These are phyloP conservation scores for Fulvia fulva DNA, from an alignment of 2,329 filamentous ascomycete species.

Conservation along the genomic window DNA sequence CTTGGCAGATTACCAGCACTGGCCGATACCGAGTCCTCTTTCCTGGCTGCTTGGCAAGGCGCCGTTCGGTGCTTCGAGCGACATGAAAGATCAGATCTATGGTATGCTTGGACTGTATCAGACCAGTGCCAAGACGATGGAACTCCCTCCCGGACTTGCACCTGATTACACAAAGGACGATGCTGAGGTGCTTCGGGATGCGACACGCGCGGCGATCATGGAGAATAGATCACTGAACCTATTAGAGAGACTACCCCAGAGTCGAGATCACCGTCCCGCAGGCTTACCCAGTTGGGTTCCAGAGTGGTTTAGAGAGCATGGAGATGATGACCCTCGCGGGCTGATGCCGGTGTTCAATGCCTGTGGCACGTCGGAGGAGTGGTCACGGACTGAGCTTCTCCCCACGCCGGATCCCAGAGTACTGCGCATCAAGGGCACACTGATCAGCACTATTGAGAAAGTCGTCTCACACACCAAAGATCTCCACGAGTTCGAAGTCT, in stretches of 20 bases:
- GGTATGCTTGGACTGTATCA: constrained; percentile 1
- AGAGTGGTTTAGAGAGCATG: neutral
- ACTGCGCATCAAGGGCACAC: neutral
- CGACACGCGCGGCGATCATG: neutral
- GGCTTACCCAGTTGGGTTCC: neutral
- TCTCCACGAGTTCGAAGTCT: neutral
- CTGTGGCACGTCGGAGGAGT: neutral
- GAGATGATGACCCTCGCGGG: neutral
- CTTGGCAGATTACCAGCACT: neutral
- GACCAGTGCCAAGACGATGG: neutral
- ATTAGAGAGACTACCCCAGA: neutral
- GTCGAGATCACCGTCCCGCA: neutral
- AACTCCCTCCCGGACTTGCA: neutral
- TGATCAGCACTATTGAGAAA: neutral
- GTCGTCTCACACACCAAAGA: neutral
- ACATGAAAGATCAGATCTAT: neutral
- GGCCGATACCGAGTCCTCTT: neutral
- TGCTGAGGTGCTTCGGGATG: neutral
- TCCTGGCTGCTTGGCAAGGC: neutral
- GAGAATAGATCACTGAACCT: neutral
- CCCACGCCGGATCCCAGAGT: neutral
- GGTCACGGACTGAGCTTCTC: neutral
- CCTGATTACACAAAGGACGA: constrained; percentile 2
- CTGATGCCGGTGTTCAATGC: neutral
- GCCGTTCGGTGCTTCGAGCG: neutral